phyloP scores from a whole-genome alignment of 2,329 filamentous ascomycete species.

The Metarhizium anisopliae region DNA sequence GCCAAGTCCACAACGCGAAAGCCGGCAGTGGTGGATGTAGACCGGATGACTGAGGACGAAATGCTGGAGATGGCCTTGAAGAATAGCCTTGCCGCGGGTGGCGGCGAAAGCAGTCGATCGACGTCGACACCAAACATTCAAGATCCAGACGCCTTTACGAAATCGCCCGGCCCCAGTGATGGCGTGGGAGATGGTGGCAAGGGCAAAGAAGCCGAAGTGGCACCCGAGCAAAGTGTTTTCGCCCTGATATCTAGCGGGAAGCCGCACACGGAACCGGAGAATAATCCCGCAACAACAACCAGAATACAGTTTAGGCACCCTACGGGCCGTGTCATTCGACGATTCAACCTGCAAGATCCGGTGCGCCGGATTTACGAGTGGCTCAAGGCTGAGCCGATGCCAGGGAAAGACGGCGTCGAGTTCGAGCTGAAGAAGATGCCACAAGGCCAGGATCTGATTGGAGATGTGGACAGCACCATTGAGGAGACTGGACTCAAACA shows the following conservation, averaged over 20 bases:
- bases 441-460: conserved; percentile 71
- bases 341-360: conserved; percentile 68
- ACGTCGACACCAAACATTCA: conserved; percentile 45
- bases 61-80: conserved; percentile 91
- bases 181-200: conserved; percentile 21
- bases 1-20: conserved; percentile 55
- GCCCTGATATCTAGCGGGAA: conserved; percentile 60
- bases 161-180: conserved; percentile 34
- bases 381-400: conserved; percentile 81
- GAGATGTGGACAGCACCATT: conserved; percentile 63
- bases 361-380: conserved; percentile 89
- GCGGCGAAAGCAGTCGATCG: conserved; percentile 21
- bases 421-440: conserved; percentile 86
- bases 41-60: conserved; percentile 91
- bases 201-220: conserved; percentile 35
- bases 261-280: conserved; percentile 70
- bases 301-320: conserved; percentile 90
- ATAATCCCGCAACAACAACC: conserved; percentile 63
- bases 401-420: conserved; percentile 65
- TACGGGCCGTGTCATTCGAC: conserved; percentile 73
- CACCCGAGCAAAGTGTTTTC: conserved; percentile 46
- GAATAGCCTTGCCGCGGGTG: conserved; percentile 63
- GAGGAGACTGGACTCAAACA: conserved; percentile 80
- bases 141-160: conserved; percentile 85
- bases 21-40: conserved; percentile 63